Base-by-base conservation (phyloP, 169 alveolate genomes). In the Cryptosporidium parvum region DNA sequence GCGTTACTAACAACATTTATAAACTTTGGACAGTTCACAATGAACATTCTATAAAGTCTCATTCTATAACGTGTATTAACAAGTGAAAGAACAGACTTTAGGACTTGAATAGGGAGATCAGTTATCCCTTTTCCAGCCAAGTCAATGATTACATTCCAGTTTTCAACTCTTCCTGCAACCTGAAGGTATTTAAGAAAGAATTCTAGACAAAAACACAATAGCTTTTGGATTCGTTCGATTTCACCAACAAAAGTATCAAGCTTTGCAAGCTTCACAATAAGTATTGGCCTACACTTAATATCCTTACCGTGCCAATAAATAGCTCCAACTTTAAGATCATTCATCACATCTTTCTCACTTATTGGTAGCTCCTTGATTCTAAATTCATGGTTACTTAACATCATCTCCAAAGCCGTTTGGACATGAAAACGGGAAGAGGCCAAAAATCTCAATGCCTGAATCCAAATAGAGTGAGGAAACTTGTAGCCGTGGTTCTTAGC, bases 301-400 rank as follows among this genome's bases (percentile, higher is more conserved):
- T 89, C 93, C 39, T 92, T 61, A 18, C 93, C 93, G 44, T 89
- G 93, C 75, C 89, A 85, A 23, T 89, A 89, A 21, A 89, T 67
- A 12, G 91, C 73, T 23, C 93, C 93, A n/a, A 52, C 4, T 21
- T 85, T 84, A 18, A 89, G 73, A 53, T 80, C 89, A 7, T 80
- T 80, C 16, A 62, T 48, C 18, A 80, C 89, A 10, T 80, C 80
- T 23, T 59, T 39, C 48, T 80, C 89, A 51, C 21, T 42, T 35
- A 80, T 80, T 23, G 89, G 89, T 44, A 80, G 89, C 35, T 80
- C 89, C 33, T 80, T 65, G 7, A 62, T 37, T 65, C 89, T 59
- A 42, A 80, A 80, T n/a, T 44, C 33, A 48, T 62, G 80, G 67
- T 80, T 80, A 52, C 37, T 65, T 44, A 21, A 21, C 89, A 80